Percentiles rank a stretch among this genome's conserved stretches.
Conservation (phyloP, 306 rosid genomes). For the Vachellia collinsii region DNA sequence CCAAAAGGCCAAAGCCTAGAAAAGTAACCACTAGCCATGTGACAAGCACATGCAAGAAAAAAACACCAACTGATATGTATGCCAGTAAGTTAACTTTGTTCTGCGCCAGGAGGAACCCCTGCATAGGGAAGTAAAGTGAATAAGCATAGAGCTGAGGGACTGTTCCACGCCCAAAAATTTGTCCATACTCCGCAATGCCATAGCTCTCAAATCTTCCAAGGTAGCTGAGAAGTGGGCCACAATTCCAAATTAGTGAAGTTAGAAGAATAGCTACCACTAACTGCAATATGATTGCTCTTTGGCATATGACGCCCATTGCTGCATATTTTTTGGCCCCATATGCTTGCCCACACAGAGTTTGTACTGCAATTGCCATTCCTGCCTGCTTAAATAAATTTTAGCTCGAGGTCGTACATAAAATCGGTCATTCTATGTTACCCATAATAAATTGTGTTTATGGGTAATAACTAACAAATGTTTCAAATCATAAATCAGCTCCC, state of each 20-base stretch:
- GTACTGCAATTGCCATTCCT: conserved; percentile 85
- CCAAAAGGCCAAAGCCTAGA: conserved; percentile 49
- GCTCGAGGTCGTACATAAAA: too few relatives aligned
- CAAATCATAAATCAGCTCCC: too few relatives aligned
- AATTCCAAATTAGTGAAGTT: conserved; percentile 61
- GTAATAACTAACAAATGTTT: too few relatives aligned
- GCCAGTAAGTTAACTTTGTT: conserved; percentile 63
- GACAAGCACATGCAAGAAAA: conserved; percentile 52
- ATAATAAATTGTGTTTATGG: too few relatives aligned
- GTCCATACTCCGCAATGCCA: not conserved
- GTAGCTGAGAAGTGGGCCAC: conserved; percentile 54
- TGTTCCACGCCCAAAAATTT: not conserved
- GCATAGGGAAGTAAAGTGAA: not conserved
- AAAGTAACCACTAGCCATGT: conserved; percentile 53
- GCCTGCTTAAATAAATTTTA: conserved; percentile 37
- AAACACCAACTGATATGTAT: conserved; percentile 1
- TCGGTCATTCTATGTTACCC: too few relatives aligned
- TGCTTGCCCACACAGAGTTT: conserved; percentile 84
- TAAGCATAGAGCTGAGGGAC: not conserved
- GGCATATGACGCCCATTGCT: conserved; percentile 68
- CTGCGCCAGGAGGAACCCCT: conserved; percentile 57
- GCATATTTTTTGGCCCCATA: conserved; percentile 62
- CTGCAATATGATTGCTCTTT: conserved; percentile 68
- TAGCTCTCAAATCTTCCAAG: conserved; percentile 33
- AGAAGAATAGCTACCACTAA: conserved; percentile 67